Percentiles rank a stretch among this genome's conserved stretches.
phyloP scores from a whole-genome alignment of 345 rosid species.

The Populus pruinosa region DNA sequence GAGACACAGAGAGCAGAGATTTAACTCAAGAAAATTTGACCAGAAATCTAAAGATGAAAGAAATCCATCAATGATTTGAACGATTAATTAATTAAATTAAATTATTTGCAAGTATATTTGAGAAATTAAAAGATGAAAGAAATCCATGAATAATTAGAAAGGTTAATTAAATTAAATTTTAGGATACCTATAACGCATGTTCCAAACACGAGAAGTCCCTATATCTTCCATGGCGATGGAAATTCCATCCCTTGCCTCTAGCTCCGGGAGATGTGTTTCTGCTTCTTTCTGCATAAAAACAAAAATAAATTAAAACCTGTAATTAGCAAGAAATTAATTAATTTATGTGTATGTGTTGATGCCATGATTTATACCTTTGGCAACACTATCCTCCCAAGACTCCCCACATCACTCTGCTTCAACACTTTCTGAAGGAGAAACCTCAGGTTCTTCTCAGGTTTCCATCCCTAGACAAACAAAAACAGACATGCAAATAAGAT shows the following conservation, averaged over 20 bases:
- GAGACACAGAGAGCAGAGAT: background rate
- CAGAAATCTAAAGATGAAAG: background rate
- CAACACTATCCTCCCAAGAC: constrained; percentile 87
- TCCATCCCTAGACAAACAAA: constrained; percentile 60
- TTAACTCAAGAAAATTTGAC: constrained; percentile 8
- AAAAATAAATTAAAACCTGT: background rate
- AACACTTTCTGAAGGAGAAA: constrained; percentile 92
- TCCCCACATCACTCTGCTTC: constrained; percentile 99
- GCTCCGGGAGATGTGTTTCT: constrained; percentile 90
- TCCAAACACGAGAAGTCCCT: constrained; percentile 95
- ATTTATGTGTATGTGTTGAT: too few species aligned
- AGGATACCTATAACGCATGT: constrained; percentile 90
- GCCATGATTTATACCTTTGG: constrained; percentile 54
- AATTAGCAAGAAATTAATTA: background rate
- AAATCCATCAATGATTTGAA: background rate
- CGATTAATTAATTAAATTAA: too few species aligned
- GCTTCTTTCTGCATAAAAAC: constrained; percentile 71
- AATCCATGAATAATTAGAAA: too few species aligned
- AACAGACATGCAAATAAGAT: background rate
- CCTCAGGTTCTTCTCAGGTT: constrained; percentile 86
- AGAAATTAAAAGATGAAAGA: background rate
- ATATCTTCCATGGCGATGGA: constrained; percentile 96
- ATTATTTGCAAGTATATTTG: too few species aligned
- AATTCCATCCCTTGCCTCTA: constrained; percentile 96
- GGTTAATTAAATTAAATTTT: background rate